Evolutionary conservation across 768 basidiomycete species (phyloP).

Genomic region (Lactarius pseudohatsudake): DNA sequence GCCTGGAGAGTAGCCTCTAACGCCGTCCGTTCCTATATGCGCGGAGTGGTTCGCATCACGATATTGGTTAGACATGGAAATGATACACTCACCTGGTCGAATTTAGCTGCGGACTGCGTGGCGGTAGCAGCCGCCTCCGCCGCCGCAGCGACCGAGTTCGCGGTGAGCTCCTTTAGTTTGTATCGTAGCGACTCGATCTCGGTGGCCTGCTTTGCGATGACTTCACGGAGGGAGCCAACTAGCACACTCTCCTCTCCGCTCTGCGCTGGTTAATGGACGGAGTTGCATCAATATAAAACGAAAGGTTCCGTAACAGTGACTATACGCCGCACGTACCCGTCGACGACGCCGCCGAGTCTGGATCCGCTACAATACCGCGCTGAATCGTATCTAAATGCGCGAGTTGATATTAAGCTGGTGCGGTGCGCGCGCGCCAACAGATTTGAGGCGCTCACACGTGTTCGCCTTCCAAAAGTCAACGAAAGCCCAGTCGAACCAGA

Average conservation of each 20-base stretch:
- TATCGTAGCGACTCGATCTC: constrained; percentile 72
- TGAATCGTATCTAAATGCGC: constrained; percentile 64
- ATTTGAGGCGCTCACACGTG: constrained; percentile 57
- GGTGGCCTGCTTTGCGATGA: constrained; percentile 76
- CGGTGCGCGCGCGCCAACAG: background rate
- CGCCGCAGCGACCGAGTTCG: constrained; percentile 20
- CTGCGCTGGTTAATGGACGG: constrained; percentile 44
- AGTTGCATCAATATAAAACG: background rate
- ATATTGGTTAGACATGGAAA: background rate
- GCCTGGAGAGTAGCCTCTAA: constrained; percentile 55
- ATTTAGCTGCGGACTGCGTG: constrained; percentile 5
- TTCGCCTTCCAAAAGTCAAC: constrained; percentile 99
- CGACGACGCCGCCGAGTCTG: constrained; percentile 59
- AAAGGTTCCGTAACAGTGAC: background rate
- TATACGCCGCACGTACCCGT: constrained; percentile 46
- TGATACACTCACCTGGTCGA: constrained; percentile 16
- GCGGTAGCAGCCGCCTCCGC: constrained; percentile 1
- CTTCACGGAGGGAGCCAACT: constrained; percentile 79
- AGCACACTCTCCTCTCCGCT: constrained; percentile 73
- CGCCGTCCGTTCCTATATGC: constrained; percentile 42
- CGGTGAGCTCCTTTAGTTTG: constrained; percentile 49
- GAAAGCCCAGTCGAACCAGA: constrained; percentile 99
- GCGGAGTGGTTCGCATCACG: background rate
- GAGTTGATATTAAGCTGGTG: constrained; percentile 2
- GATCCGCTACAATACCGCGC: constrained; percentile 67